Evolutionary conservation across 345 rosid genomes (phyloP).

Genomic region (Gynandropsis gynandra): DNA sequence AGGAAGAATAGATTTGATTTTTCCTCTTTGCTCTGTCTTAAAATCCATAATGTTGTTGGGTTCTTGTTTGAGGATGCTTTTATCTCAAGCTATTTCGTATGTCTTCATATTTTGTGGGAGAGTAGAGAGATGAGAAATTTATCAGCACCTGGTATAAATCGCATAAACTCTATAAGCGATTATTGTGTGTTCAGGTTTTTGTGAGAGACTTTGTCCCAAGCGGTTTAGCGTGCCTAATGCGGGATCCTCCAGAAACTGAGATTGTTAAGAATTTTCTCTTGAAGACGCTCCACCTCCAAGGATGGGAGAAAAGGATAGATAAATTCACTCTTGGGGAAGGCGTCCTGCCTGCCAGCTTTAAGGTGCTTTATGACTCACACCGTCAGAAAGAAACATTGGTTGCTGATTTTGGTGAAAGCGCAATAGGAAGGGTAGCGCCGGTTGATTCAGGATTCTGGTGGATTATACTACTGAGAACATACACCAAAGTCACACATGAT

Average conservation of each 20-base stretch:
- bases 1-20: no score
- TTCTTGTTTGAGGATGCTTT: no score
- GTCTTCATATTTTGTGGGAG: no score
- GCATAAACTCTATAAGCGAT: no score
- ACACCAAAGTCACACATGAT: slow-evolving; percentile 72
- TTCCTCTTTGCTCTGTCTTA: no score
- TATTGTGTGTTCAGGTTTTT: slow-evolving; percentile 39
- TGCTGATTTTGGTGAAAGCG: slow-evolving; percentile 81
- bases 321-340: slow-evolving; percentile 77
- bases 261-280: slow-evolving; percentile 67
- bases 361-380: slow-evolving; percentile 63
- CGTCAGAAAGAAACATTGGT: slow-evolving; percentile 51
- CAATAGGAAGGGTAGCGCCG: slow-evolving; percentile 84
- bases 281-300: slow-evolving; percentile 65
- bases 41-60: no score
- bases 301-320: slow-evolving; percentile 63
- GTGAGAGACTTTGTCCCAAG: slow-evolving; percentile 88
- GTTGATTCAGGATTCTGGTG: slow-evolving; percentile 91
- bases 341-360: slow-evolving; percentile 82
- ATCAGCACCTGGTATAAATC: no score
- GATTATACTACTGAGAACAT: slow-evolving; percentile 81
- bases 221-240: slow-evolving; percentile 72
- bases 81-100: no score
- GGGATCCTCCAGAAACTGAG: slow-evolving; percentile 48
- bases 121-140: no score